Base-by-base conservation (phyloP, 371 early-diverging fungal genomes). In the Syncephalastrum racemosum region DNA sequence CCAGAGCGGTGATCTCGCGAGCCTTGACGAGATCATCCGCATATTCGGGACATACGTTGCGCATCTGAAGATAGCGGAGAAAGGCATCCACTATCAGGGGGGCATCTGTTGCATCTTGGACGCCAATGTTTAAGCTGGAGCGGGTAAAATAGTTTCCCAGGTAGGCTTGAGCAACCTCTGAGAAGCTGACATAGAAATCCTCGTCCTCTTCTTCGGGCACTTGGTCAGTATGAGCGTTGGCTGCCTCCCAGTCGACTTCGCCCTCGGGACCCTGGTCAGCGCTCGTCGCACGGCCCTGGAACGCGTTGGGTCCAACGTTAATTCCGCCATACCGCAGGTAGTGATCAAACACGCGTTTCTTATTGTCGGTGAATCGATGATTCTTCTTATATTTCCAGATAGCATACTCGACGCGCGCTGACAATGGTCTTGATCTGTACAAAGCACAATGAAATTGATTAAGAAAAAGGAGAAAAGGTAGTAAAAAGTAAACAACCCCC, bases 311-410 rank as follows among this genome's bases (percentile, higher is more conserved):
- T 0, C 83, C 83, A 0, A 78, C 67, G 1, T 63, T 60, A 45
- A 84, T 81, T 7, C 85, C 81, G 24, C 85, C 85, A 56, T 79
- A 84, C 12, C 59, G 58, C n/a, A 84, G 71, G 36, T 84, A 84
- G 46, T 64, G 60, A 22, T 80, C 76, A 60, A 84, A 67, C 22
- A 84, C 71, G 39, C 59, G 59, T 0, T 56, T 59, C 20, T 68
- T 75, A 25, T 58, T 62, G 6, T 68, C 64, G 6, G 65, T 59
- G 52, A 84, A 81, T 50, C 66, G 70, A 43, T 82, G 83, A 44
- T 81, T 84, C 53, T 76, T 79, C 46, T 79, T 74, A 56, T 81
- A 84, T 20, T 75, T 79, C 55, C 74, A 73, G 31, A 84, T 72
- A 0, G 85, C 85, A 52, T 79, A 73, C 56, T 81, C 85, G 8